Conservation (phyloP, 129 eudicot genomes). For the Flaveria sonorensis region DNA sequence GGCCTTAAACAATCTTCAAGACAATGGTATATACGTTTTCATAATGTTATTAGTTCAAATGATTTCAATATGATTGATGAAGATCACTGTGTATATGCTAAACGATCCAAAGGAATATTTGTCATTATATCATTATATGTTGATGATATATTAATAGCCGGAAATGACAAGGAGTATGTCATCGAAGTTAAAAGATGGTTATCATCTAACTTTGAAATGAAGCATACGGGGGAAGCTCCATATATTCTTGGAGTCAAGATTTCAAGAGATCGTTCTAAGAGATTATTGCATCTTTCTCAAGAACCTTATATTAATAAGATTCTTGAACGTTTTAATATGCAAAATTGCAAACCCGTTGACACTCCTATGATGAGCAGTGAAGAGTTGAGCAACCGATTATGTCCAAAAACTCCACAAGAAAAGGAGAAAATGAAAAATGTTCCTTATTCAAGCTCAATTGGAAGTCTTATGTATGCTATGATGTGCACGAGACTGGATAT, state of each 20-base stretch:
- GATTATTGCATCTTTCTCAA: background rate
- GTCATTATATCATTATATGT: background rate
- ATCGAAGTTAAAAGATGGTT: background rate
- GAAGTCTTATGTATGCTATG: no score
- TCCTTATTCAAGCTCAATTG: no score
- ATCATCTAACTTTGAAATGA: conserved; percentile 29
- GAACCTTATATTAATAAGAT: background rate
- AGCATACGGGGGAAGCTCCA: conserved; percentile 26
- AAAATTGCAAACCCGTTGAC: background rate
- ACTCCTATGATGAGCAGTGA: no score
- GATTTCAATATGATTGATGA: background rate
- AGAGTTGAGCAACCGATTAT: no score
- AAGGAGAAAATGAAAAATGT: no score
- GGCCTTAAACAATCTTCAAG: conserved; percentile 22
- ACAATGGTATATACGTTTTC: conserved; percentile 4
- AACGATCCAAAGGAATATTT: background rate
- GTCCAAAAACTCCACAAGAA: no score
- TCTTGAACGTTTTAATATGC: background rate
- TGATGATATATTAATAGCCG: conserved; percentile 12
- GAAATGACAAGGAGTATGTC: conserved; percentile 4
- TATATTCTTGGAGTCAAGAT: conserved; percentile 12
- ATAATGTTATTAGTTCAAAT: background rate
- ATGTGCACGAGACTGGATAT: background rate
- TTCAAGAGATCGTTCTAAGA: background rate
- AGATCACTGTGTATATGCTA: conserved; percentile 7